phyloP scores from a whole-genome alignment of 2,329 filamentous ascomycete species.

The Cercospora citrullina region DNA sequence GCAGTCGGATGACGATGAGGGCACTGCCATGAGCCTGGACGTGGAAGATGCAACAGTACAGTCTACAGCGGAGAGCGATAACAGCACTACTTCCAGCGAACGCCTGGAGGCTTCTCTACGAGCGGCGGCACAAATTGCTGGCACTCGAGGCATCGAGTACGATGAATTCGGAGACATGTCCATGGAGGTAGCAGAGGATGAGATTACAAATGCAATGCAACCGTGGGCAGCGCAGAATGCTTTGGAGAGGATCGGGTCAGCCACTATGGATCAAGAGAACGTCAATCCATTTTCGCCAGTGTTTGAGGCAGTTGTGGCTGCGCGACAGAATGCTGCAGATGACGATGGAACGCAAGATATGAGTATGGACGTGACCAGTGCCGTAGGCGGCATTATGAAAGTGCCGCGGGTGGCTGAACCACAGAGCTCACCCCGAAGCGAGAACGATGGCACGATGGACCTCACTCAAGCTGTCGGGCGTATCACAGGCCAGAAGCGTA shows the following conservation, averaged over 20 bases:
- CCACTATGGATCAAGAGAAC: conserved; percentile 51
- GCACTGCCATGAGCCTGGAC: conserved; percentile 80
- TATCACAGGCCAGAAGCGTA: conserved; percentile 50
- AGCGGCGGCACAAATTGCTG: conserved; percentile 72
- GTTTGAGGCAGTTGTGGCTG: conserved; percentile 39
- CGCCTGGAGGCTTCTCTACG: conserved; percentile 75
- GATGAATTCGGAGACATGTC: conserved; percentile 58
- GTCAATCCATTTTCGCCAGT: conserved; percentile 51
- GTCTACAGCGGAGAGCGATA: conserved; percentile 39
- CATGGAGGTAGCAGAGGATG: conserved; percentile 60
- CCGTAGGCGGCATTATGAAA: conserved; percentile 74
- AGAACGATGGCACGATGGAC: conserved; percentile 55
- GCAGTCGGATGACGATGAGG: conserved; percentile 63
- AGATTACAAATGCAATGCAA: conserved; percentile 71
- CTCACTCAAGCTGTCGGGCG: conserved; percentile 57
- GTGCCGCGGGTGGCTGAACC: conserved; percentile 38
- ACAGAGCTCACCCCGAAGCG: conserved; percentile 41
- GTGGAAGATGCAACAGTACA: conserved; percentile 51
- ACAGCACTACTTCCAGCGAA: conserved; percentile 66
- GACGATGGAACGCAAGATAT: conserved; percentile 61
- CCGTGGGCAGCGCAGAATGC: conserved; percentile 66
- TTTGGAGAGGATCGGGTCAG: conserved; percentile 28
- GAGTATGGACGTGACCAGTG: conserved; percentile 92
- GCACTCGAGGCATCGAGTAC: conserved; percentile 65
- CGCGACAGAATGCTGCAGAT: conserved; percentile 30